Conservation (phyloP, 129 eudicot species). For the Dittrichia graveolens region DNA sequence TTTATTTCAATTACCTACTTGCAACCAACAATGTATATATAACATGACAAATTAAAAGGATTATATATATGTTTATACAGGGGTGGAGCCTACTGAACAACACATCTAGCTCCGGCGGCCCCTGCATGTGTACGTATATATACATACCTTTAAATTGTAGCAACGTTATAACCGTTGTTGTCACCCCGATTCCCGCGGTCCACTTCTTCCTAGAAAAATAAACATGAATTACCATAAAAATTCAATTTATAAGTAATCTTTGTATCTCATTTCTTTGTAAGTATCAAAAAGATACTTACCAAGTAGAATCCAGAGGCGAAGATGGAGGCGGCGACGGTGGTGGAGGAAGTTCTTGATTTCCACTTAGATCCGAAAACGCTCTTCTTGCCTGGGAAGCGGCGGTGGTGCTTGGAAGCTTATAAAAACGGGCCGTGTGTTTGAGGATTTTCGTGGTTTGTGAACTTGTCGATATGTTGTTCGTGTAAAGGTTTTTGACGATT, state of each 20-base stretch:
- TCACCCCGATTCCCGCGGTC: conserved; percentile 22
- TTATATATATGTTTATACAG: neutral
- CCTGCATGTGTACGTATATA: no score
- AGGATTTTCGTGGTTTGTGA: conserved; percentile 18
- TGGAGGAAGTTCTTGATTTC: conserved; percentile 24
- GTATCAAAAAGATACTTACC: conserved; percentile 15
- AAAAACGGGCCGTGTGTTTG: neutral
- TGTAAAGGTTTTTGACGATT: conserved; percentile 24
- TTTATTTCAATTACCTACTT: neutral
- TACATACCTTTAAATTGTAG: conserved; percentile 39
- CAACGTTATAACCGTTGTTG: conserved; percentile 30
- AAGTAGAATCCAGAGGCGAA: conserved; percentile 16
- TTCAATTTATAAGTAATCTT: no score
- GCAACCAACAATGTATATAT: neutral
- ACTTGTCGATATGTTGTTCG: neutral
- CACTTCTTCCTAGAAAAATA: conserved; percentile 29
- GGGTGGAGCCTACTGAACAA: no score
- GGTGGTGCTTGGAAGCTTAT: neutral
- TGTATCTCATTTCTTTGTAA: neutral
- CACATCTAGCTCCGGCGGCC: no score
- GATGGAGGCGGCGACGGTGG: conserved; percentile 16
- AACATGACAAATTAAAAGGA: neutral
- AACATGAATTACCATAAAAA: neutral
- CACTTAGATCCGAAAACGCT: conserved; percentile 17
- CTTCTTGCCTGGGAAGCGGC: conserved; percentile 7